Percentiles rank a stretch among this genome's conserved stretches.
phyloP scores from a whole-genome alignment of 768 basidiomycete genomes.

The Calocybe gangraenosa region DNA sequence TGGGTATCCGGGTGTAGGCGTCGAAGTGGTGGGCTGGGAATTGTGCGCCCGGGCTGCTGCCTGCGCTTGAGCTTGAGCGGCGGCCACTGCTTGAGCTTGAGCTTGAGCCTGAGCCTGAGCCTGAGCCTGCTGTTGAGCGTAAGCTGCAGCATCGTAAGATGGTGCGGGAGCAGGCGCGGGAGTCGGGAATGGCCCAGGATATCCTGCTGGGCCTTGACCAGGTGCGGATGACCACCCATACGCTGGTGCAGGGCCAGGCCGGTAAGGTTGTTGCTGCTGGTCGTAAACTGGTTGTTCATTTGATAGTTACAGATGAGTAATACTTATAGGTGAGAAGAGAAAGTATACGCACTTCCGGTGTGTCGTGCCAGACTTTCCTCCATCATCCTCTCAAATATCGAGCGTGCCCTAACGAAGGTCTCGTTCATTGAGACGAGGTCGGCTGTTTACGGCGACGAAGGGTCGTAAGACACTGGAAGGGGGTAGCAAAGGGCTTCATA shows the following conservation, averaged over 20 bases:
- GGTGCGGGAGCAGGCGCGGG: conserved; percentile 13
- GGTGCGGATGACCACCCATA: conserved; percentile 49
- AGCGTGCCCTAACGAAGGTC: conserved; percentile 83
- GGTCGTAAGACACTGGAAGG: conserved; percentile 19
- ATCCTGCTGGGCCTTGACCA: conserved; percentile 30
- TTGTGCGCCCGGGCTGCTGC: not conserved
- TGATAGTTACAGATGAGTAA: no score
- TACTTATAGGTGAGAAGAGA: not conserved
- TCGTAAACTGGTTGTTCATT: conserved; percentile 56
- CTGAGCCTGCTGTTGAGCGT: conserved; percentile 18
- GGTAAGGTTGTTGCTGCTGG: conserved; percentile 25
- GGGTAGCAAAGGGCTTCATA: conserved; percentile 15
- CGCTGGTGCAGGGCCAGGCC: conserved; percentile 24
- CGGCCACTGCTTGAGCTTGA: conserved; percentile 9
- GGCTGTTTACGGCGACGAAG: conserved; percentile 32
- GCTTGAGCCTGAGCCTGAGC: conserved; percentile 7
- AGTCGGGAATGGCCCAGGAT: conserved; percentile 30
- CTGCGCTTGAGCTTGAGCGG: conserved; percentile 7
- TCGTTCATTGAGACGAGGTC: conserved; percentile 95
- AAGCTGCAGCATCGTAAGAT: conserved; percentile 19
- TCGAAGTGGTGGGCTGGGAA: no score
- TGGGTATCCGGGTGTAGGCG: conserved; percentile 9
- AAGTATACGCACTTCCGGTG: conserved; percentile 45
- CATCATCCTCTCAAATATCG: conserved; percentile 92
- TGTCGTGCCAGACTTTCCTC: conserved; percentile 82